Evolutionary conservation across 192 early-diverging fungal genomes (phyloP), one percentile per base, ranked within the genome.

Genomic region (Rhizoclosmatium globosum): DNA sequence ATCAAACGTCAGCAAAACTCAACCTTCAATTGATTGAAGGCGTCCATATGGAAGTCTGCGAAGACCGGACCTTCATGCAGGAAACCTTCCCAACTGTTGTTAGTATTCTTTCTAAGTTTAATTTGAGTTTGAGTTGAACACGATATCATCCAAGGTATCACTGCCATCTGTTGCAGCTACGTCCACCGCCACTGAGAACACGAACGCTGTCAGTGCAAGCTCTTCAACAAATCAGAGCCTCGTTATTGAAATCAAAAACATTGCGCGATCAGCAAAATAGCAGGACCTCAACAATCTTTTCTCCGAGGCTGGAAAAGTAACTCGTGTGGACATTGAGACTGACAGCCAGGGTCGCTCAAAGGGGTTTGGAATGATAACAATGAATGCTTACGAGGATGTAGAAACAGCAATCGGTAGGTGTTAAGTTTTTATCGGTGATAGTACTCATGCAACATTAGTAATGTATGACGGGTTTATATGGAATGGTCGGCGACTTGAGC

Each of bases 301-400:
- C 83, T 80, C 89, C 45, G 83, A 93, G 59, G 89, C 90, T 13
- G 94, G 93, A 42, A 82, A 82, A 15, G 89, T 93, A 4, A 61
- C 89, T 45, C 85, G 93, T 4, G 89, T 90, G 3, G 93, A 93
- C 79, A 89, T 94, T 38, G 74, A 82, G 1, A 64, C 53, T 57
- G 85, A 87, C 77, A 65, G 68, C 64, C 81, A 82, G 77, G 86
- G 91, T 59, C 82, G 91, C 48, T 92, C 92, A 2, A 93, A 91
- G 79, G 93, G 93, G 2, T 92, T 90, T 72, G 93, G 91, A 6
- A 93, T 88, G 0, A 91, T 94, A 0, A 76, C 90, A 43, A 93
- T 93, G 86, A 79, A 84, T 44, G 86, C 82, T 4, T 79, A 89
- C 15, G 91, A 92, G 65, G 93, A 93, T 56, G 93, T 93, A 15